Evolutionary conservation across 2,329 filamentous ascomycete genomes (phyloP).

Genomic region (Peltaster fructicola): DNA sequence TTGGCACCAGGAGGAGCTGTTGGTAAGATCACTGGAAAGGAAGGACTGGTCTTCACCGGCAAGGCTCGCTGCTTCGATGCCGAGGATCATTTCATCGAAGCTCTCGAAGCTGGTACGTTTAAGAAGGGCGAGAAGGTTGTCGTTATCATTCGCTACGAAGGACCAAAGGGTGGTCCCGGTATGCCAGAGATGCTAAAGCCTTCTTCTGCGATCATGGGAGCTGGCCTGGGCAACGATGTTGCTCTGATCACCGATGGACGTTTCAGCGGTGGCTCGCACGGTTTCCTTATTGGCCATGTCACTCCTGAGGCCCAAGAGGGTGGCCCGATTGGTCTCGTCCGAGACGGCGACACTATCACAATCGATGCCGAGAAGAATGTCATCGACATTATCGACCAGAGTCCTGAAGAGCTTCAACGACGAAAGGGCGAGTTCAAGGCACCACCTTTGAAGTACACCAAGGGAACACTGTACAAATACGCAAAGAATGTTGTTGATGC

Average conservation of each 20-base stretch:
- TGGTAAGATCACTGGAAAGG: slow-evolving; percentile 63
- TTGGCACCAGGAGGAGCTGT: slow-evolving; percentile 54
- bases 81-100: slow-evolving; percentile 50
- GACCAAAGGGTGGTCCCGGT: slow-evolving; percentile 54
- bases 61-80: slow-evolving; percentile 54
- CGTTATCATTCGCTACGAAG: slow-evolving; percentile 58
- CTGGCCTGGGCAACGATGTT: slow-evolving; percentile 53
- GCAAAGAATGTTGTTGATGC: slow-evolving; percentile 38
- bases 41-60: slow-evolving; percentile 49
- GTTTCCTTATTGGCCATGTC: slow-evolving; percentile 75
- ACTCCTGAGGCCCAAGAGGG: slow-evolving; percentile 76
- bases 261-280: slow-evolving; percentile 68
- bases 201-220: slow-evolving; percentile 55
- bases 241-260: slow-evolving; percentile 58
- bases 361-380: slow-evolving; percentile 63
- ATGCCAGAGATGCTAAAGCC: slow-evolving; percentile 66
- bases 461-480: slow-evolving; percentile 44
- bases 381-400: slow-evolving; percentile 44
- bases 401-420: slow-evolving; percentile 41
- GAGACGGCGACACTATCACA: slow-evolving; percentile 61
- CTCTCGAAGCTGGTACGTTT: slow-evolving; percentile 49
- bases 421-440: slow-evolving; percentile 34
- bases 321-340: slow-evolving; percentile 67
- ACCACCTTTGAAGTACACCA: slow-evolving; percentile 38
- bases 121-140: slow-evolving; percentile 63